phyloP scores from a whole-genome alignment of 768 basidiomycete species.

The Tubosaeta sp. region DNA sequence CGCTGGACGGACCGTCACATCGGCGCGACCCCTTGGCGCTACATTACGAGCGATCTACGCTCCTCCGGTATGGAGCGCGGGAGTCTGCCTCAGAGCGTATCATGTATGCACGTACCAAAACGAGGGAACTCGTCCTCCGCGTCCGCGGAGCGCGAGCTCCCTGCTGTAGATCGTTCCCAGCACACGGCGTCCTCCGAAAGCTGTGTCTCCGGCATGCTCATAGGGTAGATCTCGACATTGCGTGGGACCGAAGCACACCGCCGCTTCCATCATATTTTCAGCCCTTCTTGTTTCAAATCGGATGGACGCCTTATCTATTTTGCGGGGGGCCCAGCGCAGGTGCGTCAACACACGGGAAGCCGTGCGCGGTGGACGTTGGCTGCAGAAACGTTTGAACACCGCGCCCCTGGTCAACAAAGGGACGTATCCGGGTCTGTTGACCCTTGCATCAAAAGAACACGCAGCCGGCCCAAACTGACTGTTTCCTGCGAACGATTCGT shows the following conservation, averaged over 20 bases:
- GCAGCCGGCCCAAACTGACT: conserved; percentile 13
- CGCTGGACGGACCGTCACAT: conserved; percentile 44
- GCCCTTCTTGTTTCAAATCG: not conserved
- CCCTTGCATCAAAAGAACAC: conserved; percentile 3
- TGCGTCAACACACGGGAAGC: not conserved
- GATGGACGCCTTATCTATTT: not conserved
- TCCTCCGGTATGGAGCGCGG: conserved; percentile 34
- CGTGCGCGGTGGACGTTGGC: not conserved
- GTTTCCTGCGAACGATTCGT: conserved; percentile 6
- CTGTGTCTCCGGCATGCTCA: conserved; percentile 38
- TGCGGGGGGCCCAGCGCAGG: not conserved
- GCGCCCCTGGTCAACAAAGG: not conserved
- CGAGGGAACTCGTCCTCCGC: not conserved
- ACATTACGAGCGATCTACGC: conserved; percentile 35
- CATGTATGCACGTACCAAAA: not conserved
- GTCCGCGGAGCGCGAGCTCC: not conserved
- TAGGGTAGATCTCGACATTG: not conserved
- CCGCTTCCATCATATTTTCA: not conserved
- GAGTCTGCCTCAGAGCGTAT: not conserved
- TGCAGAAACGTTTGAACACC: too few species aligned
- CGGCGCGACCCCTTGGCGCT: conserved; percentile 28
- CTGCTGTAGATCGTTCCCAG: not conserved
- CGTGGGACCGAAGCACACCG: not conserved
- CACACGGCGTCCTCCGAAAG: conserved; percentile 38
- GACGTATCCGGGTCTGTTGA: conserved; percentile 6